These are phyloP conservation scores for Talaromyces borbonicus DNA, from an alignment of 495 filamentous ascomycete species.

Conservation along the genomic window DNA sequence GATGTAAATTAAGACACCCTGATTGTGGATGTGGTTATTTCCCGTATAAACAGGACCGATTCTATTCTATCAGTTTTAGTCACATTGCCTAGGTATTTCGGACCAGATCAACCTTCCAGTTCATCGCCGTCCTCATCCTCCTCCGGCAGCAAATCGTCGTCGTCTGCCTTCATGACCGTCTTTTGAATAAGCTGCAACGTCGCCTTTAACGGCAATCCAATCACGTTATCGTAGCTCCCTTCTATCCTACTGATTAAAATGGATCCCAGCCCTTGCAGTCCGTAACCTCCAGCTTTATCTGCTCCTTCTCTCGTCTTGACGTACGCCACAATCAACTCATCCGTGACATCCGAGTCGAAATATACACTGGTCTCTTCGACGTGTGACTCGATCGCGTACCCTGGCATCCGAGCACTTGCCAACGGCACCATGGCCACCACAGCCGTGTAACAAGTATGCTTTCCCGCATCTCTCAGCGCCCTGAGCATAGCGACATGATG, in stretches of 20 bases:
- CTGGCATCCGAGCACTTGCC: conserved; percentile 63
- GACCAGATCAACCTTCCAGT: conserved; percentile 14
- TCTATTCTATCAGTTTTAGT: neutral
- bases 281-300: conserved; percentile 96
- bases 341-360: conserved; percentile 64
- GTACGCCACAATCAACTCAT: conserved; percentile 80
- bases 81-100: neutral
- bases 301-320: conserved; percentile 84
- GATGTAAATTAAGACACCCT: too few species aligned
- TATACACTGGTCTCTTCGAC: conserved; percentile 82
- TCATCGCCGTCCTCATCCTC: conserved; percentile 16
- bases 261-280: conserved; percentile 78
- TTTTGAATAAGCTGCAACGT: conserved; percentile 79
- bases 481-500: conserved; percentile 77
- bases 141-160: conserved; percentile 36
- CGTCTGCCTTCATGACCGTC: conserved; percentile 50
- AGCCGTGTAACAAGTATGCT: conserved; percentile 75
- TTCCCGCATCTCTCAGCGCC: conserved; percentile 58
- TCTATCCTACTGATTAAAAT: conserved; percentile 81
- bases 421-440: conserved; percentile 73
- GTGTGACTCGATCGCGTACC: conserved; percentile 69
- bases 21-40: too few species aligned
- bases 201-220: conserved; percentile 80
- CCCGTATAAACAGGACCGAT: too few species aligned
- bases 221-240: conserved; percentile 87